A percentile compares a stretch with the other conserved stretches of the same genome.
phyloP scores from a whole-genome alignment of 495 filamentous ascomycete species.

The Talaromyces wortmannii region DNA sequence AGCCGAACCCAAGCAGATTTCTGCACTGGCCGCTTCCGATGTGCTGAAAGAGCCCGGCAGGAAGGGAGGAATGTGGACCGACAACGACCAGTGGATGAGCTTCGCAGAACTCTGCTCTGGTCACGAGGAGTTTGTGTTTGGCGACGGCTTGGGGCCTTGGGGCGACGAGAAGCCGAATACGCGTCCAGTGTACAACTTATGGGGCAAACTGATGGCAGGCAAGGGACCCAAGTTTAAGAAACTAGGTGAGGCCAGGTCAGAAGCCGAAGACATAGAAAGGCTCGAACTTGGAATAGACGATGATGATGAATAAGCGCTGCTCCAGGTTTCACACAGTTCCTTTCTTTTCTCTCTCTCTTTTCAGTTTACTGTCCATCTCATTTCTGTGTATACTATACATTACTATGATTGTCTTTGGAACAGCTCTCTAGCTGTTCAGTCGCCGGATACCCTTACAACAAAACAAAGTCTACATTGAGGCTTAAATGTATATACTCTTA shows the following conservation, averaged over 20 bases:
- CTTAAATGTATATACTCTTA: not conserved
- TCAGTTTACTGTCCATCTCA: not conserved
- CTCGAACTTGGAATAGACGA: constrained; percentile 1
- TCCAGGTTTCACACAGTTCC: not conserved
- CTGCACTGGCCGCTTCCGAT: constrained; percentile 39
- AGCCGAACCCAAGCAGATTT: constrained; percentile 32
- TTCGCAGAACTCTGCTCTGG: constrained; percentile 48
- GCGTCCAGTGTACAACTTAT: constrained; percentile 45
- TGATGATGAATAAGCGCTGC: not conserved
- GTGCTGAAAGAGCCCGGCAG: constrained; percentile 51
- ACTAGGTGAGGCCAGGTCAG: not conserved
- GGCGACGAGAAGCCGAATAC: constrained; percentile 58
- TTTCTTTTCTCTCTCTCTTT: not conserved
- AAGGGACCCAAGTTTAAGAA: constrained; percentile 15
- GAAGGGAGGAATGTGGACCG: constrained; percentile 55
- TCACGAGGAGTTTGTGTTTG: constrained; percentile 43
- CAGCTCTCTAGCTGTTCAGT: not conserved
- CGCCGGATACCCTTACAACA: not conserved
- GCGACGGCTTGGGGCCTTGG: constrained; percentile 32
- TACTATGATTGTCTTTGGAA: not conserved
- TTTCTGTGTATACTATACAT: not conserved
- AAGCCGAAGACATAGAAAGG: constrained; percentile 4
- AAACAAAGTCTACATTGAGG: not conserved
- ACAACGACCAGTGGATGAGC: constrained; percentile 42
- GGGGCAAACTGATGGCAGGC: constrained; percentile 32